Evolutionary conservation across 192 early-diverging fungal genomes (phyloP).

Genomic region (Podochytrium sp.): DNA sequence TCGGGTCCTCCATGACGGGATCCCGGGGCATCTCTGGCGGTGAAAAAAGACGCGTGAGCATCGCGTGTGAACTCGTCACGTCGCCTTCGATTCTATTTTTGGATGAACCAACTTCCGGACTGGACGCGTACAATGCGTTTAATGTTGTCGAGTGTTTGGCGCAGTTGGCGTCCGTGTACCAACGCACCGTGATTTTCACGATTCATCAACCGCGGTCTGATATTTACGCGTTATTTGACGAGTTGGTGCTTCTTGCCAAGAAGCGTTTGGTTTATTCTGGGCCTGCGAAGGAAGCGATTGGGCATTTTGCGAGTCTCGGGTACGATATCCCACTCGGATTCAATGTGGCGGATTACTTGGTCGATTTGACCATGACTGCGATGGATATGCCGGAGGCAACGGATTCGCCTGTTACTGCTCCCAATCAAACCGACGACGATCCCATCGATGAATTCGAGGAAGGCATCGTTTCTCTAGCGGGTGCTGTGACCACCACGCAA

Average conservation of each 20-base stretch:
- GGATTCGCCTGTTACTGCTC: no score
- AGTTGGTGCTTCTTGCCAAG: constrained; percentile 81
- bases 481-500: no score
- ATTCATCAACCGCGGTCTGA: constrained; percentile 95
- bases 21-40: constrained; percentile 87
- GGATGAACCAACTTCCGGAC: constrained; percentile 52
- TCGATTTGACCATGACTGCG: no score
- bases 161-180: constrained; percentile 73
- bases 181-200: constrained; percentile 85
- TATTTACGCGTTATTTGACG: constrained; percentile 90
- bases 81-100: constrained; percentile 90
- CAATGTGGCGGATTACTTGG: constrained; percentile 90
- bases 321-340: constrained; percentile 84
- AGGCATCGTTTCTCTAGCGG: no score
- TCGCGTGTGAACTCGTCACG: constrained; percentile 92
- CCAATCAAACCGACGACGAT: no score
- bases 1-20: constrained; percentile 62
- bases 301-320: constrained; percentile 76
- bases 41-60: constrained; percentile 89
- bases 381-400: no score
- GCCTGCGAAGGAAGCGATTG: constrained; percentile 47
- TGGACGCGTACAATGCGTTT: constrained; percentile 92
- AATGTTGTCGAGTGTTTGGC: constrained; percentile 92
- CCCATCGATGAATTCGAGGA: no score
- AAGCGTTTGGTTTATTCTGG: constrained; percentile 87